Evolutionary conservation across 192 early-diverging fungal species (phyloP), one percentile per base, ranked within the genome.

Genomic region (Diversispora epigaea): DNA sequence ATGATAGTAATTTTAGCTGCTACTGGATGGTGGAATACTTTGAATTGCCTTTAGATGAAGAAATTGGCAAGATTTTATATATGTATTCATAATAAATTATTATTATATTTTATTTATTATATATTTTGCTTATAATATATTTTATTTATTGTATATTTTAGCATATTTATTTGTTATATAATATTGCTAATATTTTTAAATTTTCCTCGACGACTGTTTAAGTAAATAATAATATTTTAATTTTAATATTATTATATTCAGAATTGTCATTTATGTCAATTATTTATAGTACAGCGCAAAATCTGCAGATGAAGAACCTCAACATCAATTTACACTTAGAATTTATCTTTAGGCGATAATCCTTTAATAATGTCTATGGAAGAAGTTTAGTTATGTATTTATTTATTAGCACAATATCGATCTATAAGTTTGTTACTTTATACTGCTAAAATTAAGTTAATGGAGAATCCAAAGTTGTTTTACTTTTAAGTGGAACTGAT

Each of bases 401-500:
- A 63, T 15, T 49, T 49, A 19, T 15, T 62, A 74, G 61, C 40
- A 41, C 15, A 64, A 25, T 47, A 45, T 45, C 73, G 64, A 64
- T 17, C 22, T 4, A 74, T 74, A 22, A 19, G 14, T 15, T 14
- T 21, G 47, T 61, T 64, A 64, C n/a, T 74, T 14, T 1, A 25
- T 25, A 46, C 63, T 21, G 52, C 61, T 4, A 50, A 12, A 54
- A 64, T 74, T 6, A 40, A 17, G 49, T 60, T 21, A 32, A 54
- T 52, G 61, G 22, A 7, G 44, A 61, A 40, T 50, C 44, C 6
- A 17, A 39, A 39, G 6, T 6, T 41, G 14, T 19, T 74, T 52
- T 74, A 32, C 11, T 74, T 49, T 62, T 74, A 17, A 64, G 73
- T 52, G 73, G 73, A 41, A 64, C 32, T 40, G 73, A 74, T 44